Conservation (phyloP, 2,329 filamentous ascomycete species). For the Septoria petroselini region DNA sequence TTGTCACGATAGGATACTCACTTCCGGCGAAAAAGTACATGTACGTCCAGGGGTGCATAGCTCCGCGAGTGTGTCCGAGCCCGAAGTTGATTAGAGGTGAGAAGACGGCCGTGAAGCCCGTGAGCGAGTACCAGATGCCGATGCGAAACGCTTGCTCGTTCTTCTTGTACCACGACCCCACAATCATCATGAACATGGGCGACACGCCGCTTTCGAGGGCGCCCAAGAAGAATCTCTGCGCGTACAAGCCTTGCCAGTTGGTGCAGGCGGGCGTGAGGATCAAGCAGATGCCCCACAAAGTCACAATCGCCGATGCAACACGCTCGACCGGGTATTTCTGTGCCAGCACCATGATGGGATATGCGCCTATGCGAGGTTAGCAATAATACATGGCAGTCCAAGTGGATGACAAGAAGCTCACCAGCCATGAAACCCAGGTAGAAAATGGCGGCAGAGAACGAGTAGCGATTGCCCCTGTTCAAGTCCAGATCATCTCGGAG, state of each 20-base stretch:
- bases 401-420: not conserved
- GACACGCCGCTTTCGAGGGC: constrained; percentile 51
- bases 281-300: constrained; percentile 40
- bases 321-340: constrained; percentile 49
- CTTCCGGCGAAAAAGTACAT: constrained; percentile 43
- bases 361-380: constrained; percentile 31
- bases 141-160: constrained; percentile 33
- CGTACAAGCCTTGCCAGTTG: constrained; percentile 42
- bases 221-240: constrained; percentile 56
- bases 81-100: constrained; percentile 51
- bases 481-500: constrained; percentile 44
- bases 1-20: not conserved
- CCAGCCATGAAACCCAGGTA: constrained; percentile 52
- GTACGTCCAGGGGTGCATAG: constrained; percentile 14
- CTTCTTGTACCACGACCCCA: constrained; percentile 30
- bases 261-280: constrained; percentile 42
- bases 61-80: constrained; percentile 45
- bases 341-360: constrained; percentile 45
- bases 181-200: constrained; percentile 21
- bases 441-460: constrained; percentile 48
- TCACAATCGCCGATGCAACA: constrained; percentile 42
- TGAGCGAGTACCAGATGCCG: constrained; percentile 37
- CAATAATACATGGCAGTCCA: not conserved
- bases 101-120: constrained; percentile 47
- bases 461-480: constrained; percentile 44